These are phyloP conservation scores for Aspergillus olivimuriae DNA, from an alignment of 495 filamentous ascomycete genomes.

Conservation along the genomic window DNA sequence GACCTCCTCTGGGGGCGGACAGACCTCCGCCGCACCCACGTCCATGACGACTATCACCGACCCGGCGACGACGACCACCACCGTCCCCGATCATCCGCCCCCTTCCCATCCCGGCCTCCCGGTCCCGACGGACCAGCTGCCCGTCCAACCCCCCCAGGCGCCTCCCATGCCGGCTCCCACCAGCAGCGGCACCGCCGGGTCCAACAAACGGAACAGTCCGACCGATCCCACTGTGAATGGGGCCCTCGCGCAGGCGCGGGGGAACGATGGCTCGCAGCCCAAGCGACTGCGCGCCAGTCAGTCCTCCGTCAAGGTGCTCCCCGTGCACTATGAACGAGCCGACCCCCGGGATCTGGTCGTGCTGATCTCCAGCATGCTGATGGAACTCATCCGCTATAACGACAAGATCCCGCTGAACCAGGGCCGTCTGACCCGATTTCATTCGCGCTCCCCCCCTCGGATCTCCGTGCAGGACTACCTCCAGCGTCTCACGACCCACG, in stretches of 20 bases:
- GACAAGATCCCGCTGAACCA: slow-evolving; percentile 80
- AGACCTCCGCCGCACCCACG: slow-evolving; percentile 29
- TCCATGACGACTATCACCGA: too few species aligned
- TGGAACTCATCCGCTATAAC: slow-evolving; percentile 88
- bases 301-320: slow-evolving; percentile 63
- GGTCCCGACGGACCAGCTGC: slow-evolving; percentile 16
- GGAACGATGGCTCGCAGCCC: slow-evolving; percentile 42
- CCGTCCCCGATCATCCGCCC: slow-evolving; percentile 18
- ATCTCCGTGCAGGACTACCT: slow-evolving; percentile 93
- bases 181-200: slow-evolving; percentile 19
- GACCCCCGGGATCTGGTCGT: slow-evolving; percentile 77
- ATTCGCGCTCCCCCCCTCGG: slow-evolving; percentile 88
- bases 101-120: slow-evolving; percentile 12
- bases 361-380: slow-evolving; percentile 89
- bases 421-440: slow-evolving; percentile 84
- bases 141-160: slow-evolving; percentile 12
- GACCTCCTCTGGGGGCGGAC: slow-evolving; percentile 26
- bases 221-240: slow-evolving; percentile 23
- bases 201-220: slow-evolving; percentile 38
- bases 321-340: slow-evolving; percentile 69
- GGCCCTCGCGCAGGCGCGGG: too few species aligned
- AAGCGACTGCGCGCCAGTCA: slow-evolving; percentile 50
- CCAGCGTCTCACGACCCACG: slow-evolving; percentile 85
- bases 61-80: too few species aligned
- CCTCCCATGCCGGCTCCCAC: slow-evolving; percentile 33